Percentiles rank a stretch among this genome's conserved stretches.
Conservation (phyloP, 1,284 basidiomycete genomes). For the Ganoderma boninense region DNA sequence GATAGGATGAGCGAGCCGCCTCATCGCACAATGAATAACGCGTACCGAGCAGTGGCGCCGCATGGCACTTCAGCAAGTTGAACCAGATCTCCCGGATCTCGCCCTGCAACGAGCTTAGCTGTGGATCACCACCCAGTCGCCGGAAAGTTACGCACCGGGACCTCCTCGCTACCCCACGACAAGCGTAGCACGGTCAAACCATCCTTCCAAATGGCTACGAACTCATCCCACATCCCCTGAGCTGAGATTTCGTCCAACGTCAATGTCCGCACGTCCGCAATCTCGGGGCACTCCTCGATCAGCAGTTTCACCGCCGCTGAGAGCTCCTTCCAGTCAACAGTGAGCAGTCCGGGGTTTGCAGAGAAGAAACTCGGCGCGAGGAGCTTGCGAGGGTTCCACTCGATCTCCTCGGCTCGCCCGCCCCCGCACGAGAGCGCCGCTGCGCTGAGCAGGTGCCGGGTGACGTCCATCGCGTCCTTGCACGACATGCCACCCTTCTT, state of each 20-base stretch:
- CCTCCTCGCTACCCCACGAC: conserved; percentile 41
- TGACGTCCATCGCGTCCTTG: conserved; percentile 59
- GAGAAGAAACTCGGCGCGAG: conserved; percentile 65
- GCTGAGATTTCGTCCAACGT: conserved; percentile 62
- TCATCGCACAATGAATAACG: neutral
- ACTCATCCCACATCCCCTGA: conserved; percentile 59
- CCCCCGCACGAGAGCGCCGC: conserved; percentile 4
- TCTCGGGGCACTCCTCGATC: conserved; percentile 57
- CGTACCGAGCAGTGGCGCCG: conserved; percentile 41
- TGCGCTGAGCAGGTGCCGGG: conserved; percentile 55
- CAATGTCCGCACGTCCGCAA: conserved; percentile 62
- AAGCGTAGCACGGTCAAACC: conserved; percentile 54
- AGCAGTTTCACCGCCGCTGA: conserved; percentile 56
- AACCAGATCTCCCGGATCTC: conserved; percentile 53
- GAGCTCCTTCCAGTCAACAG: conserved; percentile 60
- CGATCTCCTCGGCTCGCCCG: conserved; percentile 29
- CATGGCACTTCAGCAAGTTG: conserved; percentile 50
- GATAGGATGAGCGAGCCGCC: conserved; percentile 11
- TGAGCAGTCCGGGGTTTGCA: conserved; percentile 65
- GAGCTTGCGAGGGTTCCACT: conserved; percentile 58
- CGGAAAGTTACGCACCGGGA: conserved; percentile 49
- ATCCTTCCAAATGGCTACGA: conserved; percentile 65
- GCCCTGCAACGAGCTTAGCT: conserved; percentile 34
- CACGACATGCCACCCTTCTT: conserved; percentile 57
- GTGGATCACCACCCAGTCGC: conserved; percentile 12